Evolutionary conservation across 2,329 filamentous ascomycete species (phyloP), one percentile per base, ranked within the genome.

Genomic region (Rosellinia necatrix): DNA sequence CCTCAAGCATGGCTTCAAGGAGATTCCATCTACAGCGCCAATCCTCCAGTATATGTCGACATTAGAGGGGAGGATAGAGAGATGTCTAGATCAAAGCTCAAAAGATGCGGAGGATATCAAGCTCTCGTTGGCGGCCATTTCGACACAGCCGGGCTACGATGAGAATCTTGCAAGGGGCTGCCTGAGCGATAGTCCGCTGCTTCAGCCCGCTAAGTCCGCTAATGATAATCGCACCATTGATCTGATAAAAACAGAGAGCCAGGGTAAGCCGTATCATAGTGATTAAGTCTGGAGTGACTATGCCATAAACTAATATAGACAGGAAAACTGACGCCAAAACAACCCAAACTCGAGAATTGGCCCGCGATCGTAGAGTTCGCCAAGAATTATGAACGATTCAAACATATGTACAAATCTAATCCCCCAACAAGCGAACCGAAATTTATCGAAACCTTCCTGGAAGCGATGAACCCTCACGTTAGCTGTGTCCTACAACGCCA

Each of bases 391-490:
- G 55, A 64, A 46, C 30, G 56, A n/a, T 66, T 55, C 38, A 56
- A 50, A 24, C 48, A 43, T 21, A 52, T 35, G 1, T 66, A 68
- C 35, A 64, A 58, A 30, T 53, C 57, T 3, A 53, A 62, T 34
- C 53, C 49, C 3, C 60, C 62, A 4, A 47, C 56, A 19, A 61
- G 53, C 34, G 60, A 66, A 3, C 15, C 47, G 5, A 34, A 51
- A 3, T 68, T 66, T 32, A 64, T 68, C 47, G 41, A 51, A 34
- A 34, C 49, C 4, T 66, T 61, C 30, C 56, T 68, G 13, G 52
- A 49, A n/a, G 46, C 53, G 13, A 42, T 65, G 30, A 62, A 66
- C 21, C 19, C 46, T 1, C 59, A 54, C 9, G 57, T 58, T 3
- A 58, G 64, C 17, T 64, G 63, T 44, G 51, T 58, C 12, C 46